Evolutionary conservation across 2,329 filamentous ascomycete species (phyloP).

Genomic region (Botrytis elliptica): DNA sequence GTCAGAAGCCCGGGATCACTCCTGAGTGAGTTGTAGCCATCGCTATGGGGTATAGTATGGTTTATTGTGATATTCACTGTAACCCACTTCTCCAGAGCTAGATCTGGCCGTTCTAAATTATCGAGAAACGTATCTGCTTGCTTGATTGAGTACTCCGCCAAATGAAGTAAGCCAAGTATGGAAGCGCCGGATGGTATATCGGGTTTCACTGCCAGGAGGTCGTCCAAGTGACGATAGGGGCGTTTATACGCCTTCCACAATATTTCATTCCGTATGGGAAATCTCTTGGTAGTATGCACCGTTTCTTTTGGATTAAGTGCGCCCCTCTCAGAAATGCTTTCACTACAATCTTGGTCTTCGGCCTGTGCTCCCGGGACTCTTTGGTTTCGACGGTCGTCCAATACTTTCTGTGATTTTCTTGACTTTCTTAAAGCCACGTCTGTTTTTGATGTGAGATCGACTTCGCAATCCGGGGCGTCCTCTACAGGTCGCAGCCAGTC

Average conservation of each 20-base stretch:
- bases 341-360: background rate
- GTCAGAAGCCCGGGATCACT: background rate
- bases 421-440: background rate
- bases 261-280: background rate
- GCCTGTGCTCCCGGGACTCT: background rate
- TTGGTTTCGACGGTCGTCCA: background rate
- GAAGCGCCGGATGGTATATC: slow-evolving; percentile 5
- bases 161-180: slow-evolving; percentile 1
- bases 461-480: background rate
- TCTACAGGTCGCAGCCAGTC: background rate
- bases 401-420: background rate
- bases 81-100: slow-evolving; percentile 13
- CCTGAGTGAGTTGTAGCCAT: background rate
- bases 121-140: slow-evolving; percentile 10
- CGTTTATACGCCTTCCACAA: background rate
- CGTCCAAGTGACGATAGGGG: background rate
- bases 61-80: background rate
- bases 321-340: background rate
- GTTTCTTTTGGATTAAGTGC: background rate
- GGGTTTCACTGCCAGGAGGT: background rate
- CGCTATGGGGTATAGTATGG: background rate
- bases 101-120: slow-evolving; percentile 10
- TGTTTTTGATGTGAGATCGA: background rate
- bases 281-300: background rate
- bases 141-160: background rate